Evolutionary conservation across 306 rosid genomes (phyloP), one percentile per base, ranked within the genome.

Genomic region (Corylus americana): DNA sequence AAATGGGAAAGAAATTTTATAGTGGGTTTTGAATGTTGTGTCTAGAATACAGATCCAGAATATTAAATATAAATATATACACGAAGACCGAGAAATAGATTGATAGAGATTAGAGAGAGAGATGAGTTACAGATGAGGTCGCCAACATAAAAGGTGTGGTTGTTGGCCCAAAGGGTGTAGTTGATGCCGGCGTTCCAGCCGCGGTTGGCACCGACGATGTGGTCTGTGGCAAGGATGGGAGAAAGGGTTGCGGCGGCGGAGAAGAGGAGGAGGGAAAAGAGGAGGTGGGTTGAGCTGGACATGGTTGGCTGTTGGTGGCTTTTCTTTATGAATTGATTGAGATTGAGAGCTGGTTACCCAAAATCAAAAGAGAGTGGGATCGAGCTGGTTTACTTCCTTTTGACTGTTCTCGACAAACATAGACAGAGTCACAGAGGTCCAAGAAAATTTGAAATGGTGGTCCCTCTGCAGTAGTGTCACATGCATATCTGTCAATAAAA

Each of bases 161-260:
- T 92, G 74, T 94, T 94, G 64, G 92, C 92, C 98, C 97, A 94
- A 47, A 87, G 89, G 75, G 98, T 94, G 87, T 92, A 94, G 91
- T 94, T 94, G 11, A 85, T 47, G 61, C 89, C 86, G n/a, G 97
- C 87, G 77, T 94, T 94, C 97, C 98, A 94, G 69, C 98, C 98
- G 37, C 91, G 94, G 74, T 94, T 94, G 25, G 98, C 96, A 37
- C 98, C 97, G 1, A 94, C 97, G 74, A 94, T 94, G 83, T 94
- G 98, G 84, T 94, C 94, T 0, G 98, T 94, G 61, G 90, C 91
- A 42, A 79, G 25, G 62, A 68, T 78, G 2, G 87, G 83, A 59
- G 83, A 61, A 74, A 83, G 4, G 61, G 85, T 22, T 49, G 81
- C 76, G 42, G 76, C 6, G 73, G 80, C 77, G 73, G 62, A 79